Evolutionary conservation across 2,329 filamentous ascomycete species (phyloP).

Genomic region (Clonostachys rhizophaga): DNA sequence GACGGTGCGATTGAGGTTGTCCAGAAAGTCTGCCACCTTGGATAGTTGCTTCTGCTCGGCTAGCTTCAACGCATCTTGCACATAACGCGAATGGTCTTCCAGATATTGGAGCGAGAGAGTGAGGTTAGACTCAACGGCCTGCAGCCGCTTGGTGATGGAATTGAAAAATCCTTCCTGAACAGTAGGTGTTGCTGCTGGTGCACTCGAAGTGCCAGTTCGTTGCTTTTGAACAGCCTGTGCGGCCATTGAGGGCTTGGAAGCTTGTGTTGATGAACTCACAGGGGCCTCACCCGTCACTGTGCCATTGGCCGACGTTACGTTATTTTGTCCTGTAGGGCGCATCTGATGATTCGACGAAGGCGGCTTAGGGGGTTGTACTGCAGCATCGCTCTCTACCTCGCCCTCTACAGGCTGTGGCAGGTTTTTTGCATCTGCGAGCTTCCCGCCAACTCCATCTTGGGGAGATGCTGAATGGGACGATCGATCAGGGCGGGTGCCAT

Average conservation of each 20-base stretch:
- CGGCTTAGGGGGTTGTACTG: too few species aligned
- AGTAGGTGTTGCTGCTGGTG: constrained; percentile 54
- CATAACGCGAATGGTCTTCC: constrained; percentile 87
- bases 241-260: neutral
- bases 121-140: constrained; percentile 86
- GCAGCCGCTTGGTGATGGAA: constrained; percentile 86
- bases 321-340: neutral
- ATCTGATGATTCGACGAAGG: neutral
- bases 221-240: constrained; percentile 12
- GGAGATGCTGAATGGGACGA: too few species aligned
- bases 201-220: constrained; percentile 16
- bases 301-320: neutral
- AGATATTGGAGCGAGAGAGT: constrained; percentile 94
- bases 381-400: too few species aligned
- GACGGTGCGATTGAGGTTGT: constrained; percentile 83
- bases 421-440: too few species aligned
- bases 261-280: neutral
- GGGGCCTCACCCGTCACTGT: neutral
- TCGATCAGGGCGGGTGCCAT: too few species aligned
- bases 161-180: constrained; percentile 99
- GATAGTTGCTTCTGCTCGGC: constrained; percentile 82
- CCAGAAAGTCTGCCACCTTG: constrained; percentile 79
- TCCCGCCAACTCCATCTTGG: too few species aligned
- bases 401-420: too few species aligned
- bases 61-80: constrained; percentile 81